These are phyloP conservation scores for Cephaloascus fragrans DNA, from an alignment of 805 yeast species.

Conservation along the genomic window DNA sequence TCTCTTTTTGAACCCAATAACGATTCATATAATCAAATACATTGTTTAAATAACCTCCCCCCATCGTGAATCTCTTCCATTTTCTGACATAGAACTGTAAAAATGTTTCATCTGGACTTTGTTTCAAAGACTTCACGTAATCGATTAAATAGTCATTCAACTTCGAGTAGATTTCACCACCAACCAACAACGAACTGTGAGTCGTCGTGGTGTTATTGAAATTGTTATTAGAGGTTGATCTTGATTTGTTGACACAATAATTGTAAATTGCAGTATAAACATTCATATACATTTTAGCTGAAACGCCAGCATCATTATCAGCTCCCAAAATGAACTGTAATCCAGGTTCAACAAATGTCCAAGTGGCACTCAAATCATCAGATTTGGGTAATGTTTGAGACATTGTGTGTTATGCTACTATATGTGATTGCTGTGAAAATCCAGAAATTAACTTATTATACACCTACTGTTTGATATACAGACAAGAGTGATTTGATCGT, in stretches of 20 bases:
- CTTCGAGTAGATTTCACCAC: constrained; percentile 78
- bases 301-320: constrained; percentile 52
- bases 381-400: constrained; percentile 34
- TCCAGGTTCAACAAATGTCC: constrained; percentile 75
- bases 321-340: constrained; percentile 60
- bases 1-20: constrained; percentile 95
- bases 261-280: constrained; percentile 90
- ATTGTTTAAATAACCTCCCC: constrained; percentile 86
- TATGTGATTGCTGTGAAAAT: no score
- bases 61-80: constrained; percentile 86
- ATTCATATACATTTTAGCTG: constrained; percentile 70
- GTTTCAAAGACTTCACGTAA: constrained; percentile 43
- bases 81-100: constrained; percentile 75
- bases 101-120: constrained; percentile 54
- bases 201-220: neutral
- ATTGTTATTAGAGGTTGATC: constrained; percentile 26
- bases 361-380: constrained; percentile 58
- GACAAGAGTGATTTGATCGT: no score
- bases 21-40: constrained; percentile 93
- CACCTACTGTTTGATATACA: no score
- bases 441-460: no score
- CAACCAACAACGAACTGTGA: constrained; percentile 42
- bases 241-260: constrained; percentile 77
- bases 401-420: neutral
- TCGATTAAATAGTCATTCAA: constrained; percentile 55